phyloP scores from a whole-genome alignment of 495 filamentous ascomycete genomes.

The Penicillium subrubescens region DNA sequence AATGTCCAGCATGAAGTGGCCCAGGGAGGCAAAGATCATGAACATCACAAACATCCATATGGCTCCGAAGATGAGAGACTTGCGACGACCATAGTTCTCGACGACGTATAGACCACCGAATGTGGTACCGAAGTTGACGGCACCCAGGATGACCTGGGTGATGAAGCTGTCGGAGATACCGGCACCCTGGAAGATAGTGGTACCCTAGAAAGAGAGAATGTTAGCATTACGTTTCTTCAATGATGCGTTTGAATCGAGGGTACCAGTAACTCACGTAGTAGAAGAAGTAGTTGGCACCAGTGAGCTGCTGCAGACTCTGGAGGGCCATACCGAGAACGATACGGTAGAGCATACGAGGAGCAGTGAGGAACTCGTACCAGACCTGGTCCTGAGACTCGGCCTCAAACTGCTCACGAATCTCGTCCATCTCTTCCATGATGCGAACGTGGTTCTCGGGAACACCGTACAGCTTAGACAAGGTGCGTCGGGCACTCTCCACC shows the following conservation, averaged over 20 bases:
- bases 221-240: not conserved
- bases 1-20: slow-evolving; percentile 64
- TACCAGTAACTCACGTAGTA: slow-evolving; percentile 68
- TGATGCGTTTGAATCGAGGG: slow-evolving; percentile 22
- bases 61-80: slow-evolving; percentile 66
- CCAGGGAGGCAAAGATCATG: slow-evolving; percentile 70
- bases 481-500: slow-evolving; percentile 62
- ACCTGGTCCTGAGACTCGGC: slow-evolving; percentile 57
- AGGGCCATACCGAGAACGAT: slow-evolving; percentile 67
- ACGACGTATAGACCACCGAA: slow-evolving; percentile 72
- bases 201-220: slow-evolving; percentile 62
- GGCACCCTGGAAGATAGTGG: slow-evolving; percentile 69
- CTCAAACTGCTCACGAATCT: slow-evolving; percentile 62
- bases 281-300: slow-evolving; percentile 75
- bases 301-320: slow-evolving; percentile 70
- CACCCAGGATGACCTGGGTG: slow-evolving; percentile 72
- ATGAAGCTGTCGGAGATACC: slow-evolving; percentile 70
- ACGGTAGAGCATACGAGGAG: slow-evolving; percentile 72
- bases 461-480: slow-evolving; percentile 70
- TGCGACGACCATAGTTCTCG: slow-evolving; percentile 70
- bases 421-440: slow-evolving; percentile 67
- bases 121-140: slow-evolving; percentile 73
- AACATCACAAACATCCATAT: slow-evolving; percentile 70
- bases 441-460: slow-evolving; percentile 64
- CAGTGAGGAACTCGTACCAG: slow-evolving; percentile 71